phyloP scores from a whole-genome alignment of 1,139 yeast species.

The Scheffersomyces insectosa region DNA sequence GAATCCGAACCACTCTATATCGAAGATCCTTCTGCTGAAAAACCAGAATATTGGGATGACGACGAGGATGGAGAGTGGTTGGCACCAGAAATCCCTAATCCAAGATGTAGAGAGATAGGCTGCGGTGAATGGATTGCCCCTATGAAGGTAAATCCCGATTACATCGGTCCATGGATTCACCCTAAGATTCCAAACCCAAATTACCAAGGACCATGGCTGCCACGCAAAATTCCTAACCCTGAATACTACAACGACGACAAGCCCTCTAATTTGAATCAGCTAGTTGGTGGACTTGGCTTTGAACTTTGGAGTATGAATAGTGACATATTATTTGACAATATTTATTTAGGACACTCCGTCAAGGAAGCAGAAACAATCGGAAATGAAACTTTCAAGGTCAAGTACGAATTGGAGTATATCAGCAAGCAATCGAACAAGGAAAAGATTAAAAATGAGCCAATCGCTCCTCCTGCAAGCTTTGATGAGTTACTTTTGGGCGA shows the following conservation, averaged over 20 bases:
- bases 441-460: conserved; percentile 36
- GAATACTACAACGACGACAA: conserved; percentile 56
- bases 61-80: conserved; percentile 85
- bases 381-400: conserved; percentile 68
- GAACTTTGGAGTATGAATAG: conserved; percentile 89
- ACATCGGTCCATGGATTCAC: conserved; percentile 76
- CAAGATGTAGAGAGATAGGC: conserved; percentile 64
- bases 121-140: conserved; percentile 74
- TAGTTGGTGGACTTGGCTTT: conserved; percentile 81
- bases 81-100: conserved; percentile 70
- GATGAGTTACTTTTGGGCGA: conserved; percentile 38
- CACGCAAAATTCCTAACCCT: conserved; percentile 68
- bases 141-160: conserved; percentile 62
- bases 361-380: conserved; percentile 83
- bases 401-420: conserved; percentile 55
- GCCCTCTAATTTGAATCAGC: conserved; percentile 60
- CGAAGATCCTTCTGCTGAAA: conserved; percentile 61
- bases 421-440: conserved; percentile 39
- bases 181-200: conserved; percentile 71
- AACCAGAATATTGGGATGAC: conserved; percentile 83
- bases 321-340: conserved; percentile 74
- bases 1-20: conserved; percentile 60
- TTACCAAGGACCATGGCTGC: conserved; percentile 80
- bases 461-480: conserved; percentile 40
- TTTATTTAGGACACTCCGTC: conserved; percentile 80